Evolutionary conservation across 495 filamentous ascomycete species (phyloP).

Genomic region (Amphirosellinia nigrospora): DNA sequence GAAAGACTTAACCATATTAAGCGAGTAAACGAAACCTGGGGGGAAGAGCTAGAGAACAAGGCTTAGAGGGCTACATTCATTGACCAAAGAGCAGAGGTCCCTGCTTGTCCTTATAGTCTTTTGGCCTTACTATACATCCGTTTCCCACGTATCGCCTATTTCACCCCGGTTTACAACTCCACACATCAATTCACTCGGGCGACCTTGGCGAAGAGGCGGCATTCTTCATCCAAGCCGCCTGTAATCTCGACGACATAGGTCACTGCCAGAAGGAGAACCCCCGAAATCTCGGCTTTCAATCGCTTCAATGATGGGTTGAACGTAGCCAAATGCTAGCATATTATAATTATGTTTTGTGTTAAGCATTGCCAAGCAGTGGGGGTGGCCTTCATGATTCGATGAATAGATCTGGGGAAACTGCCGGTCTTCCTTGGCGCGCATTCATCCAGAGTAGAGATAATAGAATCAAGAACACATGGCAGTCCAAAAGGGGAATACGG

Average conservation of each 20-base stretch:
- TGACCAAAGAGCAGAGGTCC: neutral
- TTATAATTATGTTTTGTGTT: neutral
- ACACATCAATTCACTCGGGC: neutral
- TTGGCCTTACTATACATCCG: neutral
- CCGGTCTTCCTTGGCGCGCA: slow-evolving; percentile 29
- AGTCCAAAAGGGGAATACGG: slow-evolving; percentile 24
- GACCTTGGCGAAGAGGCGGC: neutral
- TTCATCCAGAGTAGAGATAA: slow-evolving; percentile 24
- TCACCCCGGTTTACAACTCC: neutral
- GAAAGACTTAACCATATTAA: slow-evolving; percentile 40
- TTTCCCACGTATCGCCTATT: neutral
- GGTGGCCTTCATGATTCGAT: slow-evolving; percentile 23
- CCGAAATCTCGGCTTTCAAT: neutral
- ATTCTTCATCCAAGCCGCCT: neutral
- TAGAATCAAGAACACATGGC: slow-evolving; percentile 21
- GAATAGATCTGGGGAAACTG: slow-evolving; percentile 33
- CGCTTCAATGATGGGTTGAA: slow-evolving; percentile 15
- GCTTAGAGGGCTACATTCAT: neutral
- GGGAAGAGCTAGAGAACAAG: neutral
- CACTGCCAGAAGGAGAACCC: neutral
- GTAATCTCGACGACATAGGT: neutral
- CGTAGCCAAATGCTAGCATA: slow-evolving; percentile 14
- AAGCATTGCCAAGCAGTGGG: slow-evolving; percentile 27
- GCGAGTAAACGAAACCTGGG: slow-evolving; percentile 2
- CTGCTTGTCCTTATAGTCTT: neutral